Percentiles rank a stretch among this genome's conserved stretches.
These are phyloP conservation scores for Auriscalpium orientale DNA, from an alignment of 768 basidiomycete species.

Conservation along the genomic window DNA sequence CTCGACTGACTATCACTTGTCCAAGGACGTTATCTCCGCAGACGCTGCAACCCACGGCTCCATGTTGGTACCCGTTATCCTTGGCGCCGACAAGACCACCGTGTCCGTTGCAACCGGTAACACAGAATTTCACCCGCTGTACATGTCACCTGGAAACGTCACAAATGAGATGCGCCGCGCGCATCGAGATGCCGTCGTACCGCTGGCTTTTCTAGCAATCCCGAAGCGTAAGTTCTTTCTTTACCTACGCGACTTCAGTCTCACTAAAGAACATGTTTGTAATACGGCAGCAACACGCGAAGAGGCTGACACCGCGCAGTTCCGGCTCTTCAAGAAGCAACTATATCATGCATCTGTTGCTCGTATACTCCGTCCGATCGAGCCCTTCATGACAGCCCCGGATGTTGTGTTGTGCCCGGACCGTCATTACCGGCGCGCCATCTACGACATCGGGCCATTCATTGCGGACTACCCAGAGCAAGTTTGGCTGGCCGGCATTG, in stretches of 20 bases:
- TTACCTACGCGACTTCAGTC: neutral
- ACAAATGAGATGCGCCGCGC: slow-evolving; percentile 11
- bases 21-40: neutral
- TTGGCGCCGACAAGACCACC: slow-evolving; percentile 21
- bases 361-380: slow-evolving; percentile 6
- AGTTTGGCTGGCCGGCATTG: slow-evolving; percentile 4
- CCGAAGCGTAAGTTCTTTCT: slow-evolving; percentile 8
- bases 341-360: slow-evolving; percentile 10
- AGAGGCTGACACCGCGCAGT: neutral
- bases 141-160: slow-evolving; percentile 14
- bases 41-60: slow-evolving; percentile 9
- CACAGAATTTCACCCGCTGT: slow-evolving; percentile 17
- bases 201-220: slow-evolving; percentile 14
- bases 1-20: neutral
- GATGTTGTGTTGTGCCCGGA: slow-evolving; percentile 9
- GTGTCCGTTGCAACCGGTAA: slow-evolving; percentile 19
- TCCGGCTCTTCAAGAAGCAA: slow-evolving; percentile 8
- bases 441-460: slow-evolving; percentile 13
- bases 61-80: slow-evolving; percentile 13
- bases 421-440: slow-evolving; percentile 8
- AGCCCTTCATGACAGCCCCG: slow-evolving; percentile 10
- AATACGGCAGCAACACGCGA: neutral
- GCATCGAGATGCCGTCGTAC: slow-evolving; percentile 8
- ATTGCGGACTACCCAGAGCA: slow-evolving; percentile 19
- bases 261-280: neutral